Evolutionary conservation across 176 grass and related monocot genomes (phyloP).

Genomic region (Raddia distichophylla): DNA sequence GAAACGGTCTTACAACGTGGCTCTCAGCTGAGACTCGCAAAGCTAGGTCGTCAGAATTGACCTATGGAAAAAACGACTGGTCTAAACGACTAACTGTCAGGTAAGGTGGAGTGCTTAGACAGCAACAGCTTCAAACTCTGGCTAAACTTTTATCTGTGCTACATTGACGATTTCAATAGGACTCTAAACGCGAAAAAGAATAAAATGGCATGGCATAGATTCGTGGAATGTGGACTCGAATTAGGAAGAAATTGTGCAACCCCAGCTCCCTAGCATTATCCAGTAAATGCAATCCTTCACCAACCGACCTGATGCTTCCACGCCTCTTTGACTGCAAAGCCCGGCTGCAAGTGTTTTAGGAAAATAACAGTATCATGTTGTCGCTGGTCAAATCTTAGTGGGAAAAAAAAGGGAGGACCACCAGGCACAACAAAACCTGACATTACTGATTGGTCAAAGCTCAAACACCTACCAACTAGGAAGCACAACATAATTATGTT

Average conservation of each 20-base stretch:
- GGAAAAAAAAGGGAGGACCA: not conserved
- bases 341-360: not conserved
- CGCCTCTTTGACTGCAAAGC: not conserved
- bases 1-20: conserved; percentile 18
- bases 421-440: not conserved
- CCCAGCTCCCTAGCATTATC: not conserved
- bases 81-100: not conserved
- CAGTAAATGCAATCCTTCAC: not conserved
- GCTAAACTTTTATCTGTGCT: not conserved
- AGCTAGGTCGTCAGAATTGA: conserved; percentile 12
- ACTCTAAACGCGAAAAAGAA: not conserved
- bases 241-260: not conserved
- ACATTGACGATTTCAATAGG: not conserved
- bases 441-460: not conserved
- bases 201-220: not conserved
- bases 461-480: not conserved
- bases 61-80: not conserved
- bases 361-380: not conserved
- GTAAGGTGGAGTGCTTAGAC: not conserved
- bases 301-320: conserved; percentile 6
- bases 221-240: not conserved
- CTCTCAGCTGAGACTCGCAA: not conserved
- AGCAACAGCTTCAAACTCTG: not conserved
- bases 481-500: not conserved
- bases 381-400: not conserved